phyloP scores from a whole-genome alignment of 352 stramenopile genomes.

The Phytophthora megakarya region DNA sequence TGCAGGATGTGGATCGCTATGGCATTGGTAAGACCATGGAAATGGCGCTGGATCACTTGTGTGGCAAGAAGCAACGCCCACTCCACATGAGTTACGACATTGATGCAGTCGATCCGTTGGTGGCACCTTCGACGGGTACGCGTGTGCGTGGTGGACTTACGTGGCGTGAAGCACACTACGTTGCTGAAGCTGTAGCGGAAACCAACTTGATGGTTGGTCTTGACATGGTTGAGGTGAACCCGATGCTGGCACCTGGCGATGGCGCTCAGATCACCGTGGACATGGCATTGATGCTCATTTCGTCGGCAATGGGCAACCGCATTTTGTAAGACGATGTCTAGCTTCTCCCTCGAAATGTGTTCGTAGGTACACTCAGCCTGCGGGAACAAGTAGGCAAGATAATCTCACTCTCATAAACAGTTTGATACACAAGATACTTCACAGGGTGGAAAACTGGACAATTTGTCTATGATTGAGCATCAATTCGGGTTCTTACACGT shows the following conservation, averaged over 20 bases:
- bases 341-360: neutral
- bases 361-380: neutral
- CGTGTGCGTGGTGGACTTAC: constrained; percentile 94
- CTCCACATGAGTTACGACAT: constrained; percentile 98
- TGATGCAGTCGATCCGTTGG: constrained; percentile 95
- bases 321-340: constrained; percentile 69
- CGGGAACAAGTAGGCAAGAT: neutral
- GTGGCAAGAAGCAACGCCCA: constrained; percentile 83
- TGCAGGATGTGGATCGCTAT: constrained; percentile 97
- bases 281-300: constrained; percentile 93
- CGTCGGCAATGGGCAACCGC: constrained; percentile 92
- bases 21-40: constrained; percentile 98
- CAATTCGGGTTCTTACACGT: neutral
- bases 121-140: constrained; percentile 96
- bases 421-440: neutral
- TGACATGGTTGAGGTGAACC: constrained; percentile 98
- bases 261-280: constrained; percentile 93
- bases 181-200: constrained; percentile 92
- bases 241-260: constrained; percentile 83
- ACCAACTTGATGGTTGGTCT: constrained; percentile 89
- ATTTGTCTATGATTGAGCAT: neutral
- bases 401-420: neutral
- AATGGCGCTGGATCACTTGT: constrained; percentile 94
- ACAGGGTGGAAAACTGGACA: neutral
- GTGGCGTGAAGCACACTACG: constrained; percentile 97